A percentile compares a stretch with the other conserved stretches of the same genome.
These are phyloP conservation scores for Sporothrix schenckii DNA, from an alignment of 2,329 filamentous ascomycete genomes.

Conservation along the genomic window DNA sequence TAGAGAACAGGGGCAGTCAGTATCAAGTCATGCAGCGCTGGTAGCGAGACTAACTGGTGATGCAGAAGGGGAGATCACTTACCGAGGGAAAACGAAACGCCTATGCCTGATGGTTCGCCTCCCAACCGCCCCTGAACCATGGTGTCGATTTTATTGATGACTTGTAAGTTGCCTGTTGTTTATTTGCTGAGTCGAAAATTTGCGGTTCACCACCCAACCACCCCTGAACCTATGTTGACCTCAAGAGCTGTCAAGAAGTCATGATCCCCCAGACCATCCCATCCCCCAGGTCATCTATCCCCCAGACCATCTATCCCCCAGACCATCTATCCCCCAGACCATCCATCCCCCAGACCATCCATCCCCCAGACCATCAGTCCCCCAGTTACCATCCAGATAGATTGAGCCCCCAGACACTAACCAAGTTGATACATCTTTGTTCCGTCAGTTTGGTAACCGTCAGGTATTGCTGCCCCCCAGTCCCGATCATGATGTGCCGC, in stretches of 20 bases:
- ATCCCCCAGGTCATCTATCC: neutral
- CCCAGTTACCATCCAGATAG: no score
- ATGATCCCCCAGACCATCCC: neutral
- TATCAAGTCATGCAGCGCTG: no score
- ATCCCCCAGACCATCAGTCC: neutral
- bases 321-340: neutral
- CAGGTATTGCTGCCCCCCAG: neutral
- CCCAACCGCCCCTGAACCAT: neutral
- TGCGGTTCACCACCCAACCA: neutral
- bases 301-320: neutral
- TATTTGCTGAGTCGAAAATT: no score
- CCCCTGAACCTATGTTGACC: neutral
- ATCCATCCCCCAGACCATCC: no score
- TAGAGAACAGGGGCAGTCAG: no score
- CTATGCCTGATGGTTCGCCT: neutral
- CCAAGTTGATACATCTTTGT: neutral
- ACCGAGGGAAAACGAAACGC: neutral
- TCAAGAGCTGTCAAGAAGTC: neutral
- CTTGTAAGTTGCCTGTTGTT: no score
- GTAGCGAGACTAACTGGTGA: no score
- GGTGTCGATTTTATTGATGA: no score
- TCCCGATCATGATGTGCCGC: neutral
- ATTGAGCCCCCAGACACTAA: neutral
- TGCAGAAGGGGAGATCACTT: neutral
- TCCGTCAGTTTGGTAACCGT: neutral